Conservation (phyloP, 2,329 filamentous ascomycete species). For the Rhynchosporium graminicola region DNA sequence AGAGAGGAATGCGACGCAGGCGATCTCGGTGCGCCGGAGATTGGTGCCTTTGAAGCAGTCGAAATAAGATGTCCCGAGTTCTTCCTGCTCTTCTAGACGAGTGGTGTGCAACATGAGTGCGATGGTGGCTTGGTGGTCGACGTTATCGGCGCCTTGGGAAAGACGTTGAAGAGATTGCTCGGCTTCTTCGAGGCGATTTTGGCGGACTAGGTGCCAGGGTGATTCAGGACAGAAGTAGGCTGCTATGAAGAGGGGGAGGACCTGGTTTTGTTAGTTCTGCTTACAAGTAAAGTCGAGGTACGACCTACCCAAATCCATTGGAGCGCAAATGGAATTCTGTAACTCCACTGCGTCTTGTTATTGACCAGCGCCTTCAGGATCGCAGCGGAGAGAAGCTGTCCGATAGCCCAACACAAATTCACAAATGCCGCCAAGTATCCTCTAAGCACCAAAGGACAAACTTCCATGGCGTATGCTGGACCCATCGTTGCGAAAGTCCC, state of each 20-base stretch:
- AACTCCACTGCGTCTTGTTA: conserved; percentile 41
- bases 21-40: conserved; percentile 52
- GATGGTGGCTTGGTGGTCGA: conserved; percentile 45
- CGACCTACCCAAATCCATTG: conserved; percentile 46
- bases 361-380: conserved; percentile 47
- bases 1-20: conserved; percentile 51
- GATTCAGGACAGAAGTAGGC: conserved; percentile 49
- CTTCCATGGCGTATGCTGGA: conserved; percentile 48
- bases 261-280: conserved; percentile 31
- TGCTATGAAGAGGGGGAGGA: conserved; percentile 45
- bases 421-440: conserved; percentile 48
- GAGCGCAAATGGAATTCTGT: conserved; percentile 49
- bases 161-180: conserved; percentile 46
- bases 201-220: conserved; percentile 50
- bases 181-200: conserved; percentile 46
- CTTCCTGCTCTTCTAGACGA: conserved; percentile 49
- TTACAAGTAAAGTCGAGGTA: conserved; percentile 28
- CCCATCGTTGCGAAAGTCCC: conserved; percentile 48
- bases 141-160: conserved; percentile 41
- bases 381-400: conserved; percentile 49
- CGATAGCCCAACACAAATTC: conserved; percentile 52
- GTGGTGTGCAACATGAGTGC: conserved; percentile 57
- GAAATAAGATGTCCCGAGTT: conserved; percentile 46
- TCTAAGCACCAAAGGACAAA: conserved; percentile 46
- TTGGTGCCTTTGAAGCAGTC: conserved; percentile 50